Base-by-base conservation (phyloP, 1,139 yeast species). In the Yamadazyma pseudoaaseri region DNA sequence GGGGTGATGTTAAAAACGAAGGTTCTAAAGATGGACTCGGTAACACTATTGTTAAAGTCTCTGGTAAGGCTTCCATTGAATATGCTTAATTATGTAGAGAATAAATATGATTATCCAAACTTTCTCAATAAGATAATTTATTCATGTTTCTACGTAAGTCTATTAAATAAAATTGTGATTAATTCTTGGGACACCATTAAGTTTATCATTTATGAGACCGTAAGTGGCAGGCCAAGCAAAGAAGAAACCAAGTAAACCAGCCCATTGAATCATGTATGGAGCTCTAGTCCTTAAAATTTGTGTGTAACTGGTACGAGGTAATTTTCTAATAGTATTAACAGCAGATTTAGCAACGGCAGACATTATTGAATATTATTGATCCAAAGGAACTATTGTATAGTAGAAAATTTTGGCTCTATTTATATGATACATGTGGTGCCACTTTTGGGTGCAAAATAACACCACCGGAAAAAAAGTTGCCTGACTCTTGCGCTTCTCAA, bases 181-280 rank as follows among this genome's bases (percentile, higher is more conserved):
- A 29, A 45, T 57, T 12, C 45, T 43, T 11, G 69, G 71, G 20
- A 54, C 71, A 30, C 55, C 24, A 39, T 54, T 44, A 20, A 38
- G 32, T 28, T 36, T 54, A 44, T 65, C 61, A 26, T 56, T 48
- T 8, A 37, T 42, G 14, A 45, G 50, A 24, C 54, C 41, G 29
- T 33, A 49, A 13, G 51, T 44, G 38, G 61, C 69, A 12, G 73
- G 72, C 70, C 72, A 65, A 15, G 60, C 61, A 38, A 67, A 56
- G 46, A 65, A 60, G 20, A 47, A 27, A 2, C 46, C 52, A n/a
- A 67, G 37, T 10, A 63, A 61, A 22, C 49, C 30, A 11, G 55
- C 65, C 71, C 72, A 65, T 7, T 45, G 43, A n/a, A 43, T 55
- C 27, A 65, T 30, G 6, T 36, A 38, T 3, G 72, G 73, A 8